These are phyloP conservation scores for Petunia secreta DNA, from an alignment of 257 asterid species.

Conservation along the genomic window DNA sequence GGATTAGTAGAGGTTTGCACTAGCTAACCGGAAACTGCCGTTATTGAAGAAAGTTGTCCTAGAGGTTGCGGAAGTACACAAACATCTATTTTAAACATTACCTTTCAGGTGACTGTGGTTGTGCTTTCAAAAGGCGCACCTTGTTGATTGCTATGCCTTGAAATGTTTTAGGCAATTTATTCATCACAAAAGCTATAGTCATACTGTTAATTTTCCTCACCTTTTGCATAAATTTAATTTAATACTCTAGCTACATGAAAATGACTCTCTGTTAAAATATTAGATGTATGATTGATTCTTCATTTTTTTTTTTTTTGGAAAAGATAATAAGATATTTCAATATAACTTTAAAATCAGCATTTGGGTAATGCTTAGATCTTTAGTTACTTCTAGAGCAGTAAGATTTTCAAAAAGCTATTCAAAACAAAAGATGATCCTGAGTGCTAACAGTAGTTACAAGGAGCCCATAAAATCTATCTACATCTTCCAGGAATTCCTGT, in stretches of 20 bases:
- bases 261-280: background rate
- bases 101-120: background rate
- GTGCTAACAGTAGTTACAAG: too few species aligned
- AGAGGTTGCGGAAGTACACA: too few species aligned
- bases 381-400: too few species aligned
- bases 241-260: background rate
- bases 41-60: too few species aligned
- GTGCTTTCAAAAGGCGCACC: background rate
- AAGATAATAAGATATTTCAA: too few species aligned
- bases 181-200: background rate
- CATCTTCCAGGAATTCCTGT: too few species aligned
- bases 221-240: background rate
- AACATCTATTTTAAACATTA: background rate
- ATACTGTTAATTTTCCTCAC: background rate
- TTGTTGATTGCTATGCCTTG: background rate
- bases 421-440: too few species aligned
- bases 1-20: background rate
- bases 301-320: too few species aligned
- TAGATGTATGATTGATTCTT: background rate
- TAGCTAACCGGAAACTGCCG: background rate
- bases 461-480: too few species aligned
- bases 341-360: too few species aligned
- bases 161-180: conserved; percentile 10
- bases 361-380: too few species aligned
- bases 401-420: too few species aligned